Conservation (phyloP, 305 asterid genomes). For the Salvia sclarea region DNA sequence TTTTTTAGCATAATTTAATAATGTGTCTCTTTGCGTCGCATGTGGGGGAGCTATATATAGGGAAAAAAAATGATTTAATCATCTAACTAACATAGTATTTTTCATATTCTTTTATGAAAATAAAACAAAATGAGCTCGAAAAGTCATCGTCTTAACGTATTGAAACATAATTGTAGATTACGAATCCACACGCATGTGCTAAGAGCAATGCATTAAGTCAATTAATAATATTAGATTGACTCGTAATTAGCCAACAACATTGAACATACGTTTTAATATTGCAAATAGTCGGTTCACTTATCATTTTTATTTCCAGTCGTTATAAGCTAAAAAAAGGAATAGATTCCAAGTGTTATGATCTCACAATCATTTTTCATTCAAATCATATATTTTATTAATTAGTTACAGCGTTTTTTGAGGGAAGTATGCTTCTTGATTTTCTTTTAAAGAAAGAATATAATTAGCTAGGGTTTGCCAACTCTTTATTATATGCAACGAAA, state of each 20-base stretch:
- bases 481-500: too few relatives aligned
- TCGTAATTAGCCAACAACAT: not conserved
- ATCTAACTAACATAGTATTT: not conserved
- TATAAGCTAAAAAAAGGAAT: not conserved
- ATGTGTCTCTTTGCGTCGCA: not conserved
- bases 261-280: not conserved
- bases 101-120: not conserved
- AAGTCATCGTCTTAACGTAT: not conserved
- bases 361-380: not conserved
- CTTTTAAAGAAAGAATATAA: too few relatives aligned
- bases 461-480: too few relatives aligned
- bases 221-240: slow-evolving; percentile 8
- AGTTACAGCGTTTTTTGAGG: too few relatives aligned
- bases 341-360: not conserved
- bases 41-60: not conserved
- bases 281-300: not conserved
- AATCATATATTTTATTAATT: too few relatives aligned
- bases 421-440: too few relatives aligned
- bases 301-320: not conserved
- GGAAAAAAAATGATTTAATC: not conserved
- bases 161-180: not conserved
- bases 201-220: not conserved
- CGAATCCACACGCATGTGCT: not conserved
- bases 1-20: too few relatives aligned
- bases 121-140: not conserved